phyloP scores from a whole-genome alignment of 2,329 filamentous ascomycete genomes.

The Annulohypoxylon truncatum region DNA sequence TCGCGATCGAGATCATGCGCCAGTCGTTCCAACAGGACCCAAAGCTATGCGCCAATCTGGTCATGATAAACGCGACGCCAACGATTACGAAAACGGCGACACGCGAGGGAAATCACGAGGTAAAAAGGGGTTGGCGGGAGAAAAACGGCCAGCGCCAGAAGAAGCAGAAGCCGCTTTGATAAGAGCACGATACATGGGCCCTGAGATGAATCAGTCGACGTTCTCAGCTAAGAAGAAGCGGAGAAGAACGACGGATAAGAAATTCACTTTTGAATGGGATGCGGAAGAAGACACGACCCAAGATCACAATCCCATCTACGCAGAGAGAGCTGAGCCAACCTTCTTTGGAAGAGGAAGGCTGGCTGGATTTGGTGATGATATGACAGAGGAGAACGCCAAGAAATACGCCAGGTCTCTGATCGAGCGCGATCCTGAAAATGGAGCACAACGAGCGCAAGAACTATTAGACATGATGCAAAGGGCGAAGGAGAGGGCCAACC shows the following conservation, averaged over 20 bases:
- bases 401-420: conserved; percentile 77
- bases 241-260: conserved; percentile 90
- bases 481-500: conserved; percentile 76
- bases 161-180: conserved; percentile 80
- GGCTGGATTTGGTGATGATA: conserved; percentile 64
- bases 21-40: conserved; percentile 74
- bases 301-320: conserved; percentile 85
- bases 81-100: conserved; percentile 55
- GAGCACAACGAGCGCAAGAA: conserved; percentile 78
- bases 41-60: conserved; percentile 69
- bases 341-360: conserved; percentile 64
- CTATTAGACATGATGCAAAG: conserved; percentile 87
- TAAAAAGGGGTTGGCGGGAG: conserved; percentile 33
- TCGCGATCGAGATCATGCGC: conserved; percentile 42
- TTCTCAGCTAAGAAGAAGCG: conserved; percentile 98
- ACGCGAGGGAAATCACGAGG: conserved; percentile 46
- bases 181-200: conserved; percentile 88
- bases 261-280: conserved; percentile 99
- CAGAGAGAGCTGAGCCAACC: conserved; percentile 71
- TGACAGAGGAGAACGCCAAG: conserved; percentile 64
- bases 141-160: conserved; percentile 54
- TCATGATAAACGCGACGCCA: conserved; percentile 54
- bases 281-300: conserved; percentile 89
- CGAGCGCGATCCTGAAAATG: conserved; percentile 79
- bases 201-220: conserved; percentile 82